These are phyloP conservation scores for Petasospora fabianii DNA, from an alignment of 1,139 yeast species.

Conservation along the genomic window DNA sequence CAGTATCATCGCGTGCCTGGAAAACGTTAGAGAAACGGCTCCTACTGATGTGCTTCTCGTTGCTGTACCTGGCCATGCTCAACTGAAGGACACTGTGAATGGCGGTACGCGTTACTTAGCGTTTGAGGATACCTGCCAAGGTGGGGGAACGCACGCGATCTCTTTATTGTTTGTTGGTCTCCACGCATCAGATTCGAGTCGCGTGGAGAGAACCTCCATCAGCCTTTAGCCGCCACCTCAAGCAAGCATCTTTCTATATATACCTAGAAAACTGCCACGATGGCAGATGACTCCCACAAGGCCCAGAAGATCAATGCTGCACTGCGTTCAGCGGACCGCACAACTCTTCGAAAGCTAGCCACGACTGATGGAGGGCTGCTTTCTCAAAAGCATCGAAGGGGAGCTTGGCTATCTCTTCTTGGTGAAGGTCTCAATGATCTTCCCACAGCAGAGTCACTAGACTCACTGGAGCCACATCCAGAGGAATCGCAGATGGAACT, in stretches of 20 bases:
- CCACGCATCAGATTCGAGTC: too few species aligned
- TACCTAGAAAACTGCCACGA: too few species aligned
- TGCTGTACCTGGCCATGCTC: constrained; percentile 6
- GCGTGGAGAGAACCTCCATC: too few species aligned
- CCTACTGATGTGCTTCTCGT: constrained; percentile 25
- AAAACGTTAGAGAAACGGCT: constrained; percentile 37
- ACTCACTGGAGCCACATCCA: constrained; percentile 36
- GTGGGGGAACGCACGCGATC: too few species aligned
- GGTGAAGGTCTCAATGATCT: neutral
- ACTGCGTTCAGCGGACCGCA: neutral
- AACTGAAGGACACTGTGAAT: too few species aligned
- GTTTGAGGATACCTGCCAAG: too few species aligned
- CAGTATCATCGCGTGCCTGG: constrained; percentile 19
- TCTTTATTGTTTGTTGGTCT: too few species aligned
- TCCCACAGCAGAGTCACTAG: neutral
- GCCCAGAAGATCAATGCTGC: too few species aligned
- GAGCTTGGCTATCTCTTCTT: constrained; percentile 42
- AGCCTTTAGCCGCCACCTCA: too few species aligned
- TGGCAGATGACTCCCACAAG: too few species aligned
- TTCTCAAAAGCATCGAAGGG: constrained; percentile 36
- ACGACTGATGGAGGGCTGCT: constrained; percentile 20
- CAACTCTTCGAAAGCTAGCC: neutral
- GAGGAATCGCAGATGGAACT: constrained; percentile 79
- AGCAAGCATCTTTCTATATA: too few species aligned
- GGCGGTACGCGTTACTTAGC: too few species aligned